Evolutionary conservation across 768 basidiomycete species (phyloP), one percentile per base, ranked within the genome.

Genomic region (Leucocoprinus sp.): DNA sequence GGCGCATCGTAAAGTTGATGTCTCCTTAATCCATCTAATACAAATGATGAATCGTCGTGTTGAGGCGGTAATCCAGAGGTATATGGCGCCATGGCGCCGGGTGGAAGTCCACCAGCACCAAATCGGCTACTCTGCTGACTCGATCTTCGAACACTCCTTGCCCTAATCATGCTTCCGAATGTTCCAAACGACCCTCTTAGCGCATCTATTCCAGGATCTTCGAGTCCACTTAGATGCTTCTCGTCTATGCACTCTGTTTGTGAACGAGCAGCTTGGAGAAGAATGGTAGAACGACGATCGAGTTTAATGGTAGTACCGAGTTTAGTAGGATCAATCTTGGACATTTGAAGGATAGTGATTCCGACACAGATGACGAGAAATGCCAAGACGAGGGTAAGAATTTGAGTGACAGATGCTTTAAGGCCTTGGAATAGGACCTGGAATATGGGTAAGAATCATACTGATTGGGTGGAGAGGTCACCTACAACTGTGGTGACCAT

Each of bases 331-430:
- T 99, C 95, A 53, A 98, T 79, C 66, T 90, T 90, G 60, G 85
- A 90, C 78, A 95, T 84, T 64, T 99, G 96, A 6, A 99, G 80
- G 52, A 99, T 82, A 23, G 86, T 87, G 61, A 98, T 97, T 15
- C 95, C 95, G 17, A 90, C 66, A 57, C 87, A 91, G 44, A 93
- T 93, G 48, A 86, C 80, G 51, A 96, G 63, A 71, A 99, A 98
- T 6, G 80, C 93, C 74, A 95, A 76, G 19, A 95, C 84, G 47
- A 97, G 75, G 1, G 93, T 96, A 41, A 98, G 73, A 43, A 99
- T 93, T 53, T 87, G 78, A 1, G 76, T 64, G 0, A 74, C 80
- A 2, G 81, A 72, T 1, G 93, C 84, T 37, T 82, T 70, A 47
- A 98, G 78, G 33, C 95, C 95, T 70, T 92, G 75, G 72, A 88